Conservation (phyloP, 495 filamentous ascomycete species). For the Elasticomyces elasticus region DNA sequence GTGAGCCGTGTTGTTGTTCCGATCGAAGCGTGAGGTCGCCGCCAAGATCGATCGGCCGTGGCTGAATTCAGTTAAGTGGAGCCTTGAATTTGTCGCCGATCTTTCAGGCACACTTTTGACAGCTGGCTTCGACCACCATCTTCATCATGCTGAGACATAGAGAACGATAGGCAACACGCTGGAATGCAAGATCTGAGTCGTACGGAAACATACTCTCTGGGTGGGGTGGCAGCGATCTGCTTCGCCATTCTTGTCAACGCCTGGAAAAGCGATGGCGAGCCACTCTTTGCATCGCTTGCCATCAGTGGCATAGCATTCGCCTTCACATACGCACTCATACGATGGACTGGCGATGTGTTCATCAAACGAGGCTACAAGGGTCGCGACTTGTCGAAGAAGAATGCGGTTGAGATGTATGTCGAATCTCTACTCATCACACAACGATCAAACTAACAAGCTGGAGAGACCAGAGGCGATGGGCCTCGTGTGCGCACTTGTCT, state of each 20-base stretch:
- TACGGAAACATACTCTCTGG: slow-evolving; percentile 60
- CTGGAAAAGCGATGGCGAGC: slow-evolving; percentile 75
- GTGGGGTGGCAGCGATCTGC: slow-evolving; percentile 58
- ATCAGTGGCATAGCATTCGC: slow-evolving; percentile 78
- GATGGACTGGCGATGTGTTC: slow-evolving; percentile 90
- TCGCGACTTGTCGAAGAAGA: slow-evolving; percentile 75
- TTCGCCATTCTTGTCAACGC: slow-evolving; percentile 69
- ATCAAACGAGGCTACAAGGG: slow-evolving; percentile 84
- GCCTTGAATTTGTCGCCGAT: background rate
- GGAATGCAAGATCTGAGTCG: slow-evolving; percentile 42
- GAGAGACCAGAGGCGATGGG: slow-evolving; percentile 90
- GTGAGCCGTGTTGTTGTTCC: too few species aligned
- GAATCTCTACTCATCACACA: background rate
- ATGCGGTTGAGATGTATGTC: slow-evolving; percentile 61
- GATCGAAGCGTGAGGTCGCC: too few species aligned
- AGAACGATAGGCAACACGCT: background rate
- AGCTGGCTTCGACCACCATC: background rate
- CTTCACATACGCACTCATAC: slow-evolving; percentile 68
- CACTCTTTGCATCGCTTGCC: slow-evolving; percentile 76
- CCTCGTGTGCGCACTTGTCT: slow-evolving; percentile 86
- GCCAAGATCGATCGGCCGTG: background rate
- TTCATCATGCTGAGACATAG: background rate
- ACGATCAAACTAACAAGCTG: slow-evolving; percentile 14
- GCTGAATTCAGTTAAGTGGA: background rate
- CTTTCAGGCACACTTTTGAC: background rate